These are phyloP conservation scores for Mycocentrospora acerina DNA, from an alignment of 2,329 filamentous ascomycete genomes.

Conservation along the genomic window DNA sequence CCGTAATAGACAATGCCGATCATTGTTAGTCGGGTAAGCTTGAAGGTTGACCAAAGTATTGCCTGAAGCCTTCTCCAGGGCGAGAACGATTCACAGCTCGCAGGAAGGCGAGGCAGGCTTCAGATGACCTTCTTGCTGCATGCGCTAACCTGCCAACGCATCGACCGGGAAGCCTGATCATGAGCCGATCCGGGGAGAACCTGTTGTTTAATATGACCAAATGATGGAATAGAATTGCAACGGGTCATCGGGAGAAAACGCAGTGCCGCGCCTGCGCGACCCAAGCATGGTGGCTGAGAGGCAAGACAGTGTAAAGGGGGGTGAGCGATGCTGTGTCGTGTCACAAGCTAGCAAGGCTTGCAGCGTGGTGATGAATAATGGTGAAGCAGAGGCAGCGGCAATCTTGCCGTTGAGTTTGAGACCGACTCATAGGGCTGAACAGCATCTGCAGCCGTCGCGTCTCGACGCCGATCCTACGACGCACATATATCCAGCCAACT, in stretches of 20 bases:
- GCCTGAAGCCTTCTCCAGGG: too few relatives aligned
- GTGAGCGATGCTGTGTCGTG: slow-evolving; percentile 7
- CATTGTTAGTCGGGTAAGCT: too few relatives aligned
- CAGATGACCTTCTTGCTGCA: slow-evolving; percentile 39
- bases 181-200: slow-evolving; percentile 20
- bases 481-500: not conserved
- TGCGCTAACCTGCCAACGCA: slow-evolving; percentile 43
- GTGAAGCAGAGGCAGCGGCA: slow-evolving; percentile 2
- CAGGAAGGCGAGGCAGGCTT: slow-evolving; percentile 22
- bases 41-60: too few relatives aligned
- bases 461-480: not conserved
- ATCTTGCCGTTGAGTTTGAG: slow-evolving; percentile 9
- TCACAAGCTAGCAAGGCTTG: slow-evolving; percentile 4
- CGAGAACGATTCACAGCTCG: slow-evolving; percentile 30
- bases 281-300: slow-evolving; percentile 20
- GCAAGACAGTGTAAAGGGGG: slow-evolving; percentile 5
- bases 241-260: slow-evolving; percentile 6
- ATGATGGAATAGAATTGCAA: slow-evolving; percentile 16
- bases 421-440: slow-evolving; percentile 38
- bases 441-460: slow-evolving; percentile 13
- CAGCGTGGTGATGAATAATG: slow-evolving; percentile 4
- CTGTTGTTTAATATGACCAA: slow-evolving; percentile 34
- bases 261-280: slow-evolving; percentile 19
- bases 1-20: too few relatives aligned
- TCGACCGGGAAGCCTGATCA: slow-evolving; percentile 40